Evolutionary conservation across 1,284 basidiomycete species (phyloP).

Genomic region (Spongiforma sp.): DNA sequence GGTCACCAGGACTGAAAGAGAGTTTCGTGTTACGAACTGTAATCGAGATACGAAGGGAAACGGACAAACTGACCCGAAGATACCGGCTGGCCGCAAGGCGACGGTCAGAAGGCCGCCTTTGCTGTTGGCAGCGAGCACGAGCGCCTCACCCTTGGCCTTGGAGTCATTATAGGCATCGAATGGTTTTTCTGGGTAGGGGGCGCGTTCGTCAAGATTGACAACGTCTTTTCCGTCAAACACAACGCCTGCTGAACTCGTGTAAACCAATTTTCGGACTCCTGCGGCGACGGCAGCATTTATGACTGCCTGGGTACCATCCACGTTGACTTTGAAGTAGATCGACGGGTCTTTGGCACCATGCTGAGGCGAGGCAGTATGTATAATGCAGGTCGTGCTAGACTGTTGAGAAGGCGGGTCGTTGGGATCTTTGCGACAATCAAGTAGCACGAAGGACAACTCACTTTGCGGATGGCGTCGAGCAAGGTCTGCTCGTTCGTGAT

Average conservation of each 20-base stretch:
- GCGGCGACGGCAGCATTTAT: conserved; percentile 80
- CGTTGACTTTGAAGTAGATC: conserved; percentile 93
- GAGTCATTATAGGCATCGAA: conserved; percentile 96
- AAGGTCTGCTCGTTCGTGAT: conserved; percentile 81
- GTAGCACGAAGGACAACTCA: conserved; percentile 38
- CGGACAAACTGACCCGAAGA: conserved; percentile 81
- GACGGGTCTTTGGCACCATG: conserved; percentile 73
- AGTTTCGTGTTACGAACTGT: background rate
- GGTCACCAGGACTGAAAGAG: conserved; percentile 80
- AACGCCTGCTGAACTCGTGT: conserved; percentile 94
- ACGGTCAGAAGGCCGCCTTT: conserved; percentile 86
- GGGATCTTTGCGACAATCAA: background rate
- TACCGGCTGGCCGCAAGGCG: conserved; percentile 92
- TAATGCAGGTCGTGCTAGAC: conserved; percentile 86
- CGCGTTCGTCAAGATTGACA: conserved; percentile 89
- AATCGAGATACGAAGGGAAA: background rate
- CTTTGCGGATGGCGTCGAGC: conserved; percentile 75
- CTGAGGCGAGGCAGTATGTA: conserved; percentile 95
- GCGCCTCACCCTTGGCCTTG: conserved; percentile 91
- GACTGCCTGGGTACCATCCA: conserved; percentile 88
- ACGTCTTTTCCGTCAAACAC: conserved; percentile 88
- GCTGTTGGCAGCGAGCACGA: conserved; percentile 88
- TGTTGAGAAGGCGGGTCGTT: conserved; percentile 34
- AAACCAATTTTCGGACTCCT: conserved; percentile 88
- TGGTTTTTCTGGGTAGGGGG: conserved; percentile 75